Base-by-base conservation (phyloP, 1,284 basidiomycete genomes). In the Ustilago curta region DNA sequence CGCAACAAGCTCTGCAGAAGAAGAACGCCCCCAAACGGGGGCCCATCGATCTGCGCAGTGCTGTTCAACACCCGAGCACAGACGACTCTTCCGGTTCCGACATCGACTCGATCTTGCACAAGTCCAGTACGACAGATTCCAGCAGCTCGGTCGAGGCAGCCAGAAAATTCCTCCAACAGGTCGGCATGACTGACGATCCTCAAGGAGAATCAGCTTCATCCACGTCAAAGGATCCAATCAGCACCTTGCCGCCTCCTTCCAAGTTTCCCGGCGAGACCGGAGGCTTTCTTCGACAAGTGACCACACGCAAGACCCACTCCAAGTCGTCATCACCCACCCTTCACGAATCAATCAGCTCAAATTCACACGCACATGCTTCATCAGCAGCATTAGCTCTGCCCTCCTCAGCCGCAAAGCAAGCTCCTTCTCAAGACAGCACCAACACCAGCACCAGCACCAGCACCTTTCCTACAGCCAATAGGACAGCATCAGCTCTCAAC, bases 241-340 rank as follows among this genome's bases (percentile, higher is more conserved):
- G 48, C 25, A 32, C 35, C 12, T 16, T 68, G 21, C 35, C 35
- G 14, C 45, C 45, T 47, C 70, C 70, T 5, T 25, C 56, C 52
- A 67, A 61, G 23, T 54, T 72, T 7, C 70, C 70, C 29, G 64
- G 70, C 29, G 70, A 72, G 60, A 64, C 57, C 3, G 70, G 70
- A 21, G 60, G 64, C 12, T 59, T 67, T 3, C 64, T 72, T 23
- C 55, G 64, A n/a, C 56, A 67, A 40, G 64, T 72, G 48, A 61
- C 68, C 16, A 65, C 68, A 19, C 57, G 61, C 39, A 64, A 60
- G 58, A 58, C 61, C 7, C 19, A 54, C 21, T 25, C 37, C 18
- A 55, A 47, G 19, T 35, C 57, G 18, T 29, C 51, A 23, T 3
- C 52, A 37, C 37, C n/a, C n/a, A n/a, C n/a, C n/a, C n/a, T 8